Conservation (phyloP, 208 protist genomes). For the Leishmania tropica region DNA sequence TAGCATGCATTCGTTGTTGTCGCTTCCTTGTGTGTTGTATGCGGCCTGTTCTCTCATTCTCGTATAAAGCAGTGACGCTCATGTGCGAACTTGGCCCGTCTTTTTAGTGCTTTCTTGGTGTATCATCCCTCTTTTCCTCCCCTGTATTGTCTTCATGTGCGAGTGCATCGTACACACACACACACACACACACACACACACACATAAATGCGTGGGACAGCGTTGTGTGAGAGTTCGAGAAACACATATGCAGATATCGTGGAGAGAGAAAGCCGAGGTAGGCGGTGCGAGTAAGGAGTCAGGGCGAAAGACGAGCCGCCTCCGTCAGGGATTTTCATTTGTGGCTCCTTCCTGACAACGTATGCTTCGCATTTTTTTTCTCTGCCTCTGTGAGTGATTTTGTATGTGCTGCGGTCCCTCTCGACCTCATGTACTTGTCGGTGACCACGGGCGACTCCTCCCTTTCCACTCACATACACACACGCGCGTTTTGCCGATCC, state of each 20-base stretch:
- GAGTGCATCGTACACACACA: neutral
- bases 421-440: neutral
- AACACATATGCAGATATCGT: neutral
- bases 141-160: neutral
- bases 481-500: neutral
- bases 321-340: neutral
- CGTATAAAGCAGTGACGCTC: neutral
- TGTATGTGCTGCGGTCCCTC: neutral
- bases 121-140: neutral
- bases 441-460: neutral
- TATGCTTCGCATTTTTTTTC: neutral
- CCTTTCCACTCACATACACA: neutral
- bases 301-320: neutral
- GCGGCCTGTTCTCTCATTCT: neutral
- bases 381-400: neutral
- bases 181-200: neutral
- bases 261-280: neutral
- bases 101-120: neutral
- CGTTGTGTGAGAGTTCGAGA: neutral
- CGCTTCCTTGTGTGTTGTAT: neutral
- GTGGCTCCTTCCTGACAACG: neutral
- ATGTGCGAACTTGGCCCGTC: neutral
- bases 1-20: neutral
- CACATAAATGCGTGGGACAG: neutral
- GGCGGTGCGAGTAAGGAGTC: neutral